Base-by-base conservation (phyloP, 352 stramenopile genomes). In the Globisporangium middletonii region DNA sequence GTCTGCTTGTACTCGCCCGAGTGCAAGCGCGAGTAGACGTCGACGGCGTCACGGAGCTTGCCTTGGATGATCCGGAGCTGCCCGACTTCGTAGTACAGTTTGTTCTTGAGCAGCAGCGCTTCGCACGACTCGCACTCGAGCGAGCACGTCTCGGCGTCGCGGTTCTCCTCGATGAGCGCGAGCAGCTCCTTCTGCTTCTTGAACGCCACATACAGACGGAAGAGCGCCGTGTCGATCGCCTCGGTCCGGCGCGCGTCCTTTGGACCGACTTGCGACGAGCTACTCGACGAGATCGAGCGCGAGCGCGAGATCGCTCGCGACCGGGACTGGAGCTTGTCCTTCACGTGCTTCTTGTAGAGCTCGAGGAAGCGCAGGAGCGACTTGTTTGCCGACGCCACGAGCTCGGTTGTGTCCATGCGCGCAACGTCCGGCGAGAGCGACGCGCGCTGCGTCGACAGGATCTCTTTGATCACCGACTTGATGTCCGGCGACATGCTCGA, bases 1-100 rank as follows among this genome's bases (percentile, higher is more conserved):
- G 78, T 89, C 51, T 97, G 92, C 51, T 96, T 87, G 55, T 92
- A 84, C 48, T 91, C 75, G 26, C 88, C 86, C 4, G 79, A 73
- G 37, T 92, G 82, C 55, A 95, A 65, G 30, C 76, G 75, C 42
- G 84, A 68, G 59, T 91, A 94, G 19, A 97, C 73, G 43, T 97
- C 92, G 26, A 96, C 68, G 0, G 79, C 82, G 27, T 90, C 76
- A 6, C 77, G 71, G 54, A 87, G 80, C 45, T 77, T 89, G 27
- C 80, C 68, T 41, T 93, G 79, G 47, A 79, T 75, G 15, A 86
- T 67, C 13, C 87, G 63, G 5, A 95, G 55, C 59, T 92, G 78
- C 1, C 72, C 85, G 13, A 84, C 64, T 50, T 95, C 85, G 50
- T 89, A 96, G 62, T 85, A 95, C 55, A 92, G 71, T 58, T 88